phyloP scores from a whole-genome alignment of 192 early-diverging fungal genomes.

The Gamsiella multidivaricata region DNA sequence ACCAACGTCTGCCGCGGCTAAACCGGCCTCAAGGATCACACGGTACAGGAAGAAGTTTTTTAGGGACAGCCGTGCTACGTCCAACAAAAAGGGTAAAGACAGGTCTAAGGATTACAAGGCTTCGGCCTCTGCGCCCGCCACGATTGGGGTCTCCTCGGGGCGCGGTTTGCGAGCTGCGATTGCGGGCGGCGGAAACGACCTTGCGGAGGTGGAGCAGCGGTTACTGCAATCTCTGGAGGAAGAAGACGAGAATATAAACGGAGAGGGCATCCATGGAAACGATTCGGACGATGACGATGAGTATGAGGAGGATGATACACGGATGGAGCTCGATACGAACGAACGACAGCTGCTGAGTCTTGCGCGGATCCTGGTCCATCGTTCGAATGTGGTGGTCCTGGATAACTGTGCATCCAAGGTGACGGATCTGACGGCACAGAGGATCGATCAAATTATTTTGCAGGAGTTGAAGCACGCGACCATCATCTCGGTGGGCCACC shows the following conservation, averaged over 20 bases:
- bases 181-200: neutral
- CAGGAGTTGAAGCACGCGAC: conserved; percentile 65
- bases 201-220: neutral
- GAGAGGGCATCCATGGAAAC: conserved; percentile 4
- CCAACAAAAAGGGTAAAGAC: conserved; percentile 26
- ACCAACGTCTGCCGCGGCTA: neutral
- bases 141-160: conserved; percentile 23
- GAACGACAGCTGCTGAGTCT: conserved; percentile 78
- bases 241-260: neutral
- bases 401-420: conserved; percentile 81
- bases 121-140: conserved; percentile 13
- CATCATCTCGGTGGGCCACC: conserved; percentile 77
- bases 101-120: conserved; percentile 13
- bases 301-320: conserved; percentile 13
- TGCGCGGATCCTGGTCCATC: conserved; percentile 72
- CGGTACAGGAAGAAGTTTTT: conserved; percentile 29
- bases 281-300: conserved; percentile 9
- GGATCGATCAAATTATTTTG: conserved; percentile 73
- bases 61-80: conserved; percentile 12
- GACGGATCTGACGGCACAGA: conserved; percentile 67
- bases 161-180: conserved; percentile 14
- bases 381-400: conserved; percentile 78
- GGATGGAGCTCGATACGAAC: conserved; percentile 47
- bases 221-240: neutral
- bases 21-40: neutral